phyloP scores from a whole-genome alignment of 768 basidiomycete species.

The Cyathus striatus region DNA sequence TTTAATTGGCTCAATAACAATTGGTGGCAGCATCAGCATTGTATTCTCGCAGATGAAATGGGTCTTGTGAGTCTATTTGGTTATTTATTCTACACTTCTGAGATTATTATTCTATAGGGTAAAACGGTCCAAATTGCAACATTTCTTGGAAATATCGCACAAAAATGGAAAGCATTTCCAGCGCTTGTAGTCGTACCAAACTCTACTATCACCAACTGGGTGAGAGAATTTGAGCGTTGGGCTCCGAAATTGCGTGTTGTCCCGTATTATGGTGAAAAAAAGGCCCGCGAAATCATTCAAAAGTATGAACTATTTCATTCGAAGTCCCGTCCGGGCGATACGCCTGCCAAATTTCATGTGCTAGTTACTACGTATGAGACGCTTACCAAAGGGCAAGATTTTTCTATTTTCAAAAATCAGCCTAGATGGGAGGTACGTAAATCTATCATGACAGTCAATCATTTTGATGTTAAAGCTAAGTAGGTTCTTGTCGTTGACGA shows the following conservation, averaged over 20 bases:
- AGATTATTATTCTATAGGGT: slow-evolving; percentile 45
- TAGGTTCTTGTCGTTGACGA: slow-evolving; percentile 86
- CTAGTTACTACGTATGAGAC: slow-evolving; percentile 92
- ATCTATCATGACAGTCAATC: neutral
- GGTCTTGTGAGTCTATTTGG: slow-evolving; percentile 65
- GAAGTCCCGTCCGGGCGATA: slow-evolving; percentile 30
- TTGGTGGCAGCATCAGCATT: slow-evolving; percentile 83
- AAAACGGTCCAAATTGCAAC: slow-evolving; percentile 92
- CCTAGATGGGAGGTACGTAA: slow-evolving; percentile 78
- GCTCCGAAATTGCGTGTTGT: slow-evolving; percentile 73
- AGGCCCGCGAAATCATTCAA: slow-evolving; percentile 75
- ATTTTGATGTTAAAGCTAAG: neutral
- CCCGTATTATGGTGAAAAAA: slow-evolving; percentile 80
- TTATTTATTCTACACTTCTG: no score
- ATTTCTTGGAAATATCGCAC: slow-evolving; percentile 66
- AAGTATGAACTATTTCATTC: slow-evolving; percentile 76
- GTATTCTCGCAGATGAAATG: slow-evolving; percentile 98
- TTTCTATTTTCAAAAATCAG: slow-evolving; percentile 74
- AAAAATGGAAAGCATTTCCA: slow-evolving; percentile 60
- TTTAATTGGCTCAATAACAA: slow-evolving; percentile 84
- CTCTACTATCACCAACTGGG: slow-evolving; percentile 93
- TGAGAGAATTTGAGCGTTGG: slow-evolving; percentile 89
- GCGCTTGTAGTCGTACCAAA: slow-evolving; percentile 93
- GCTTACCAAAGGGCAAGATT: slow-evolving; percentile 66
- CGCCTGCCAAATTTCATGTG: slow-evolving; percentile 75